Conservation (phyloP, 164 flowering plant species). For the Kalanchoe fedtschenkoi region DNA sequence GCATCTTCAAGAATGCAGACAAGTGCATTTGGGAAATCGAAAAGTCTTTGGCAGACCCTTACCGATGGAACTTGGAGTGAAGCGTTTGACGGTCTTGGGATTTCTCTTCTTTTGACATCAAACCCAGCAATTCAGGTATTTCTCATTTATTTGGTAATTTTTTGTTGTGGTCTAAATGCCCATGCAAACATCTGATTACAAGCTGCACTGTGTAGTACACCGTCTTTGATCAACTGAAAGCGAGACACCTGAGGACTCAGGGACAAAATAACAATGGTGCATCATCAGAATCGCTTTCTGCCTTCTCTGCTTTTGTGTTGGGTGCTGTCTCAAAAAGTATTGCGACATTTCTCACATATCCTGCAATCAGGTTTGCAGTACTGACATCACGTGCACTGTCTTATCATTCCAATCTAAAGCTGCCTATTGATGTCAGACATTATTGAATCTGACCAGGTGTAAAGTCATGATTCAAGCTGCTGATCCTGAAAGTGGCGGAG, state of each 20-base stretch:
- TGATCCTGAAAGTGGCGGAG: constrained; percentile 27
- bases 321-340: constrained; percentile 44
- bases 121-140: constrained; percentile 44
- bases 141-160: background rate
- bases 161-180: background rate
- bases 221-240: constrained; percentile 43
- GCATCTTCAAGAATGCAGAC: constrained; percentile 46
- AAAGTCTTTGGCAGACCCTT: constrained; percentile 32
- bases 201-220: constrained; percentile 25
- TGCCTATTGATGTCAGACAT: background rate
- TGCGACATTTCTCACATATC: constrained; percentile 37
- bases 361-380: constrained; percentile 33
- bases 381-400: background rate
- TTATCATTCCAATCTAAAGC: background rate
- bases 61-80: constrained; percentile 31
- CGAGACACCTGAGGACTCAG: constrained; percentile 15
- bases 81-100: constrained; percentile 42
- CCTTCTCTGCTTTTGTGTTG: constrained; percentile 29
- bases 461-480: constrained; percentile 84
- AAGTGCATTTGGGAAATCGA: constrained; percentile 42
- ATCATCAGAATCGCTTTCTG: constrained; percentile 33
- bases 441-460: constrained; percentile 32
- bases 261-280: constrained; percentile 9
- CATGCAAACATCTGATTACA: background rate
- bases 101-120: constrained; percentile 37